Base-by-base conservation (phyloP, 768 basidiomycete genomes). In the Rhizopogon roseolus region DNA sequence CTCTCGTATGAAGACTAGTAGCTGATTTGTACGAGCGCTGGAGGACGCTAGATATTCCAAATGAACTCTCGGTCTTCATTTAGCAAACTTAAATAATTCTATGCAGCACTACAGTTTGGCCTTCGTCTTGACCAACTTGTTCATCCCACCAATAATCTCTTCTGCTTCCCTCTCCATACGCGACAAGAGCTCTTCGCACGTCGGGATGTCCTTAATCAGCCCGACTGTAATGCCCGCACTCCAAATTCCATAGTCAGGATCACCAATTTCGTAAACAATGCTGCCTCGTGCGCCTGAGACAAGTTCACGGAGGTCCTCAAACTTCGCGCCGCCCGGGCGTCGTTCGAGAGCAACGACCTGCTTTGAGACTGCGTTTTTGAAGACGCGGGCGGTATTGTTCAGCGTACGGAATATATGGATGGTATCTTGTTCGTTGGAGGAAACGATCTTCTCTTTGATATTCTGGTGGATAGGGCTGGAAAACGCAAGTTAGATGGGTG, bases 381-480 rank as follows among this genome's bases (percentile, higher is more conserved):
- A 90, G 10, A 92, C 89, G n/a, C 90, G 81, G 11, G 89, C 82
- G 3, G 90, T 91, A 64, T 93, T 92, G 63, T 79, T 77, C 43
- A 96, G 70, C 0, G 90, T 93, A 49, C 94, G 82, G 77, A 97
- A 93, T 61, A 97, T 94, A 68, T 95, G 93, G 2, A 88, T 66
- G 0, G 93, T 93, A 66, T 93, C 90, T 52, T 79, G 78, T 67
- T 97, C 95, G 0, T 79, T 84, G 11, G 92, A 86, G 13, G 81
- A 76, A 36, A 97, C 86, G 44, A 97, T 96, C 68, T 82, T 88
- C 50, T 93, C 78, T 67, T 98, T 97, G 78, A 98, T 90, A 57
- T 84, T 88, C 55, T 88, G 79, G 67, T 96, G 94, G 52, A 94
- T 91, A 13, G 90, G 85, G 52, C 89, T 89, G 50, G n/a, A 32